phyloP scores from a whole-genome alignment of 2,329 filamentous ascomycete genomes.

The Ophiostoma himal-ulmi region DNA sequence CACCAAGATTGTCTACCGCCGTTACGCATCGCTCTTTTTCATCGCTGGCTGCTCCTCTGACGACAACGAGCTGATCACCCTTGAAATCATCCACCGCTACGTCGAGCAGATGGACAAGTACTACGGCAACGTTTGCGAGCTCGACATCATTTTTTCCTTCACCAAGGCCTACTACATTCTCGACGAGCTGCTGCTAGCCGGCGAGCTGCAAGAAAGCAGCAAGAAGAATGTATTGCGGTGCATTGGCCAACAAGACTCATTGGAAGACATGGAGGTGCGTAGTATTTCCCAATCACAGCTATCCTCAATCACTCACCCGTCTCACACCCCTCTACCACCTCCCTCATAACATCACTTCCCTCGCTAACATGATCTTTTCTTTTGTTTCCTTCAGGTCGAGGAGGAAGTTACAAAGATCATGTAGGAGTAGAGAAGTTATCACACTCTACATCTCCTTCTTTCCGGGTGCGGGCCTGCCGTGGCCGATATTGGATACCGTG shows the following conservation, averaged over 20 bases:
- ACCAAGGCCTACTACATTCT: conserved; percentile 99
- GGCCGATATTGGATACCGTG: background rate
- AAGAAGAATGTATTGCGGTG: conserved; percentile 98
- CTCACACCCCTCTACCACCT: background rate
- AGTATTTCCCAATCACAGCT: conserved; percentile 36
- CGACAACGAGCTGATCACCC: conserved; percentile 95
- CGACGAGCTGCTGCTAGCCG: conserved; percentile 89
- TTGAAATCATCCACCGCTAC: conserved; percentile 98
- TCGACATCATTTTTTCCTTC: conserved; percentile 99
- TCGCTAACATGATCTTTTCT: conserved; percentile 46
- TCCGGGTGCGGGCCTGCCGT: background rate
- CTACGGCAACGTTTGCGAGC: conserved; percentile 98
- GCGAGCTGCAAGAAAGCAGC: conserved; percentile 97
- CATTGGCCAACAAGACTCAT: conserved; percentile 92
- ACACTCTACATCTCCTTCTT: background rate
- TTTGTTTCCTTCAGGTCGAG: conserved; percentile 60
- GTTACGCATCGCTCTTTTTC: conserved; percentile 98
- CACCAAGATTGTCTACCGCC: conserved; percentile 96
- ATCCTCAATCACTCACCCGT: background rate
- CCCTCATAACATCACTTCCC: conserved; percentile 17
- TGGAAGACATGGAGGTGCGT: conserved; percentile 95
- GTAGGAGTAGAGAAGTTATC: conserved; percentile 42
- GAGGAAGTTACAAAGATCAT: conserved; percentile 88
- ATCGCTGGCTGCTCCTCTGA: conserved; percentile 95
- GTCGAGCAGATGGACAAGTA: conserved; percentile 99